A percentile compares a stretch with the other conserved stretches of the same genome.
phyloP scores from a whole-genome alignment of 2,329 filamentous ascomycete species.

The Monascus ruber region DNA sequence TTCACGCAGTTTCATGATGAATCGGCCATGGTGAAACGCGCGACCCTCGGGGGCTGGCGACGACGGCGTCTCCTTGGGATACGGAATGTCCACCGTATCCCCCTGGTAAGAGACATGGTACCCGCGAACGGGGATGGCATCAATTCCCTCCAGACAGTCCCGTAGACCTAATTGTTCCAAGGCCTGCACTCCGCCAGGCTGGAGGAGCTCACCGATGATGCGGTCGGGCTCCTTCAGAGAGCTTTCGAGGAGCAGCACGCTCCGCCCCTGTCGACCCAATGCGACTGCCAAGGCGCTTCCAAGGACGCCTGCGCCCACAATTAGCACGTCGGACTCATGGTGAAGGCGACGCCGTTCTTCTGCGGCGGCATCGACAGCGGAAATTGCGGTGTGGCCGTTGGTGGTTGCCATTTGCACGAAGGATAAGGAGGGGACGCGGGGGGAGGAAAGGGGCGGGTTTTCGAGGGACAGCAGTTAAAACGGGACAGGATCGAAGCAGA shows the following conservation, averaged over 20 bases:
- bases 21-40: conserved; percentile 87
- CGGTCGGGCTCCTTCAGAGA: conserved; percentile 87
- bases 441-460: conserved; percentile 3
- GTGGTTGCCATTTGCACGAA: conserved; percentile 5
- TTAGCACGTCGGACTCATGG: conserved; percentile 67
- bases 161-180: conserved; percentile 68
- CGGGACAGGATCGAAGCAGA: too few species aligned
- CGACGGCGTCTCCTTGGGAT: conserved; percentile 50
- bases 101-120: conserved; percentile 81
- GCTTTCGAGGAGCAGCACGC: conserved; percentile 78
- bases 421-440: conserved; percentile 2
- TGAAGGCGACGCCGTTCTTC: conserved; percentile 41
- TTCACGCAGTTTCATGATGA: conserved; percentile 69
- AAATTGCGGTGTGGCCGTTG: conserved; percentile 15
- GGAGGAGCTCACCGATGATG: conserved; percentile 89
- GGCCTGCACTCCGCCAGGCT: conserved; percentile 78
- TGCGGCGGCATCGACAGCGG: conserved; percentile 8
- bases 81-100: conserved; percentile 62
- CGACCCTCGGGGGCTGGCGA: conserved; percentile 56
- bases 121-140: conserved; percentile 69
- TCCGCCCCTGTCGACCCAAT: conserved; percentile 78
- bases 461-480: too few species aligned
- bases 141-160: conserved; percentile 78
- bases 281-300: conserved; percentile 79
- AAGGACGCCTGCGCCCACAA: conserved; percentile 83